phyloP scores from a whole-genome alignment of 2,329 filamentous ascomycete species.

The Fusarium pseudoanthophilum region DNA sequence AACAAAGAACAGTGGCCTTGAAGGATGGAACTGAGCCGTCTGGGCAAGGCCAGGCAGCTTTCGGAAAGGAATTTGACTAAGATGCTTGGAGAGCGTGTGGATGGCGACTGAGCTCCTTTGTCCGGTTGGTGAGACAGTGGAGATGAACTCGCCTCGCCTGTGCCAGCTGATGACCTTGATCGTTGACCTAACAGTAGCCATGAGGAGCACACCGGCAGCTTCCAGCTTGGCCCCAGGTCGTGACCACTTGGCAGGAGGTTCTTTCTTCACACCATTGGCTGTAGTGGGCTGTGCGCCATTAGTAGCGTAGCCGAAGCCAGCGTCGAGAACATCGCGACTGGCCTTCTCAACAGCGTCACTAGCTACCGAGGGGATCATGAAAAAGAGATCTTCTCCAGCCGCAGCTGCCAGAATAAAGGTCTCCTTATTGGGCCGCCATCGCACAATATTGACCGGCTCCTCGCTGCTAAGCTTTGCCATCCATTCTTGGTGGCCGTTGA shows the following conservation, averaged over 20 bases:
- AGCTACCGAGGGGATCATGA: conserved; percentile 80
- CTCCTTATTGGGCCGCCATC: conserved; percentile 89
- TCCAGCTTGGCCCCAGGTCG: conserved; percentile 80
- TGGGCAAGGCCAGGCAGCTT: conserved; percentile 79
- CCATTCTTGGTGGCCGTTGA: conserved; percentile 91
- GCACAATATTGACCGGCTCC: conserved; percentile 83
- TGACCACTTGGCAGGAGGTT: conserved; percentile 82
- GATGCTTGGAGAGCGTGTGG: conserved; percentile 93
- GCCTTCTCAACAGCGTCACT: conserved; percentile 78
- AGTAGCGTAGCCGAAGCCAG: conserved; percentile 93
- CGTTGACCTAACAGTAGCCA: conserved; percentile 80
- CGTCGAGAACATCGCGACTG: conserved; percentile 81
- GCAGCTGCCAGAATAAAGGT: conserved; percentile 84
- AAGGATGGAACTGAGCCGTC: conserved; percentile 93
- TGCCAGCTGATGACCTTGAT: conserved; percentile 96
- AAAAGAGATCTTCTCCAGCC: conserved; percentile 84
- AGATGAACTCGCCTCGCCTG: conserved; percentile 91
- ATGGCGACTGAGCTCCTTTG: conserved; percentile 87
- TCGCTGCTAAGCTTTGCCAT: conserved; percentile 81
- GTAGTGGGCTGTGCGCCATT: conserved; percentile 67
- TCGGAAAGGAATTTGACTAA: conserved; percentile 94
- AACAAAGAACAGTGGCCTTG: conserved; percentile 92
- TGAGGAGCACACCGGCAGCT: conserved; percentile 81
- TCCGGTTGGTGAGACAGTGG: conserved; percentile 85
- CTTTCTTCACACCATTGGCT: conserved; percentile 71